phyloP scores from a whole-genome alignment of 495 filamentous ascomycete genomes.

The Filosporella fistucella region DNA sequence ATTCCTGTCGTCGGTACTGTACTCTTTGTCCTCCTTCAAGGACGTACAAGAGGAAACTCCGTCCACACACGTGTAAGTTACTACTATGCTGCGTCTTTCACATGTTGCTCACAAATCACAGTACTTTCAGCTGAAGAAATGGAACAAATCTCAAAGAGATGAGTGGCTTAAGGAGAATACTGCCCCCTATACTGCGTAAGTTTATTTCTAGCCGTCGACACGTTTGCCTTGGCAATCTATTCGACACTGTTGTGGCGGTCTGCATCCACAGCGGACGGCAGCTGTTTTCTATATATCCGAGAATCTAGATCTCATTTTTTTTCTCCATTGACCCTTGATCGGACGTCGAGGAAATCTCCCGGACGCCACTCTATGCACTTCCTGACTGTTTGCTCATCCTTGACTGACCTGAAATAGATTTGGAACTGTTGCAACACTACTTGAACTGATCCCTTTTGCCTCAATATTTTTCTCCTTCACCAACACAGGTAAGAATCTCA shows the following conservation, averaged over 20 bases:
- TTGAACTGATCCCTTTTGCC: conserved; percentile 80
- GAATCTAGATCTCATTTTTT: too few relatives aligned
- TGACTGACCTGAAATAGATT: conserved; percentile 49
- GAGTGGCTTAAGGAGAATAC: conserved; percentile 60
- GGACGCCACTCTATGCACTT: too few relatives aligned
- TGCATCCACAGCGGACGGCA: too few relatives aligned
- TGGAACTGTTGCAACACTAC: conserved; percentile 66
- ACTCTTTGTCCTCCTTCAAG: conserved; percentile 74
- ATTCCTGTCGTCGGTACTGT: conserved; percentile 83
- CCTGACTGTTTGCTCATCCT: not conserved
- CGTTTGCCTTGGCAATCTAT: too few relatives aligned
- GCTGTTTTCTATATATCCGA: too few relatives aligned
- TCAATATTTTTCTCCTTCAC: conserved; percentile 87
- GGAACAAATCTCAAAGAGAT: conserved; percentile 54
- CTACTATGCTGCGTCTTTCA: not conserved
- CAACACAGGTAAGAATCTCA: conserved; percentile 56
- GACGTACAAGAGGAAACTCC: conserved; percentile 36
- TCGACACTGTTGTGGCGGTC: too few relatives aligned
- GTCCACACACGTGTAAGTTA: conserved; percentile 28
- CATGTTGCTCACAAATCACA: conserved; percentile 17
- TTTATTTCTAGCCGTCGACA: too few relatives aligned
- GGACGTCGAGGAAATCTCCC: too few relatives aligned
- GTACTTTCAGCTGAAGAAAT: conserved; percentile 90
- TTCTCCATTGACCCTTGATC: too few relatives aligned
- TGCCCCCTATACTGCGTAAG: conserved; percentile 72